Evolutionary conservation across 805 yeast species (phyloP).

Genomic region (Isabelozyma heimii): DNA sequence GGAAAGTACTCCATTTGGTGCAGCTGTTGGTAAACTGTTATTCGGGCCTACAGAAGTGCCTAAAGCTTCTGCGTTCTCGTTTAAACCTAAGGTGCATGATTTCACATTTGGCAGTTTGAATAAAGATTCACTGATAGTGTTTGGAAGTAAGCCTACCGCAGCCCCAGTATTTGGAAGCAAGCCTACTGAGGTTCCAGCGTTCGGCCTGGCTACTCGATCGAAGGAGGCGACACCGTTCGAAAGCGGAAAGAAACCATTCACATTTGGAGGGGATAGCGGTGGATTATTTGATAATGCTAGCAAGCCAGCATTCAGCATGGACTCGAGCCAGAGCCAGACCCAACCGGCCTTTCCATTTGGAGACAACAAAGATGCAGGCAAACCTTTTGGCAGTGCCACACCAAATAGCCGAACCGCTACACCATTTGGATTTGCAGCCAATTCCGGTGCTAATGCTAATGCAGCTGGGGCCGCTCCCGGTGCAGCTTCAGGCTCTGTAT

Average conservation of each 20-base stretch:
- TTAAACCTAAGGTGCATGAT: neutral
- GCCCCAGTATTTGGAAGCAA: neutral
- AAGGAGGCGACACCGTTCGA: neutral
- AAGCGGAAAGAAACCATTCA: neutral
- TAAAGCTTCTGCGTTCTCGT: slow-evolving; percentile 4
- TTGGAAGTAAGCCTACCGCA: neutral
- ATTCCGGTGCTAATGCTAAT: neutral
- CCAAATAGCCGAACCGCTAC: neutral
- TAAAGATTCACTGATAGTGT: neutral
- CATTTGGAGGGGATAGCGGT: neutral
- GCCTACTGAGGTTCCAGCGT: neutral
- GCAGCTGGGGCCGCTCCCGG: neutral
- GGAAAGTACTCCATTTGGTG: neutral
- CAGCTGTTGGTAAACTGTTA: neutral
- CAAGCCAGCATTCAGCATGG: slow-evolving; percentile 7
- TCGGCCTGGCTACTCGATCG: neutral
- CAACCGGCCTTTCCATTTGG: neutral
- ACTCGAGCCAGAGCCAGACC: neutral
- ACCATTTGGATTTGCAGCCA: slow-evolving; percentile 6
- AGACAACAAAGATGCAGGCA: neutral
- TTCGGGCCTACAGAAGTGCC: neutral
- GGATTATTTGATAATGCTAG: neutral
- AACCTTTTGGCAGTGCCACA: neutral
- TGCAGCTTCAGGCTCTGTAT: neutral
- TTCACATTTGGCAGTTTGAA: neutral